phyloP scores from a whole-genome alignment of 1,284 basidiomycete species.

The Athelia sp. region DNA sequence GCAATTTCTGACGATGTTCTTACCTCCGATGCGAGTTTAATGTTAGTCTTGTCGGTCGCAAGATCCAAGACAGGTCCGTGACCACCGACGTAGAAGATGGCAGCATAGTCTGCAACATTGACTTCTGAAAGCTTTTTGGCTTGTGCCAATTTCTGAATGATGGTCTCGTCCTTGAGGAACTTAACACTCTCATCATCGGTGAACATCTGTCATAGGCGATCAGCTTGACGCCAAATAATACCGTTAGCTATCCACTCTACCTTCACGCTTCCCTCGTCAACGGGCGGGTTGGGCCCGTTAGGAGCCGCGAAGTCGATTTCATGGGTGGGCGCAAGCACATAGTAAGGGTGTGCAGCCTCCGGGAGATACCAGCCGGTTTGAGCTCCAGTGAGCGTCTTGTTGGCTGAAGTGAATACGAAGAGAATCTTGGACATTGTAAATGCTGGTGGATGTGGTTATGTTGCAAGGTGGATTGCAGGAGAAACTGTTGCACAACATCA shows the following conservation, averaged over 20 bases:
- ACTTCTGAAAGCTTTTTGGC: too few relatives aligned
- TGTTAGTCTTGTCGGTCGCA: conserved; percentile 42
- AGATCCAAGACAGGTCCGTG: conserved; percentile 53
- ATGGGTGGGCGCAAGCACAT: conserved; percentile 38
- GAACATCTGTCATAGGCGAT: neutral
- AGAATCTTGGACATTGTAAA: too few relatives aligned
- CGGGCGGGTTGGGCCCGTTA: conserved; percentile 49
- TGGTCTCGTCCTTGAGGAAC: too few relatives aligned
- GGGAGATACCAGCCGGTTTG: neutral
- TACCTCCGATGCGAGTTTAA: conserved; percentile 38
- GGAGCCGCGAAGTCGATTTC: conserved; percentile 52
- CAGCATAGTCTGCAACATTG: conserved; percentile 31
- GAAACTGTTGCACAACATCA: too few relatives aligned
- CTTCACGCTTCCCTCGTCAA: conserved; percentile 43
- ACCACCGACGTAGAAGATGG: conserved; percentile 57
- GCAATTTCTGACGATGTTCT: conserved; percentile 3
- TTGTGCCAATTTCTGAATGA: too few relatives aligned
- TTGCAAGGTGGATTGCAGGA: too few relatives aligned
- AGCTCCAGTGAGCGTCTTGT: too few relatives aligned
- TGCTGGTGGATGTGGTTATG: too few relatives aligned
- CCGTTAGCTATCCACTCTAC: conserved; percentile 10
- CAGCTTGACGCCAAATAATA: neutral
- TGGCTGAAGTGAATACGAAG: too few relatives aligned
- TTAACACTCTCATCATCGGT: neutral
- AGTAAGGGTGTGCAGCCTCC: conserved; percentile 36